phyloP scores from a whole-genome alignment of 1,284 basidiomycete species.

The Trametes sp. region DNA sequence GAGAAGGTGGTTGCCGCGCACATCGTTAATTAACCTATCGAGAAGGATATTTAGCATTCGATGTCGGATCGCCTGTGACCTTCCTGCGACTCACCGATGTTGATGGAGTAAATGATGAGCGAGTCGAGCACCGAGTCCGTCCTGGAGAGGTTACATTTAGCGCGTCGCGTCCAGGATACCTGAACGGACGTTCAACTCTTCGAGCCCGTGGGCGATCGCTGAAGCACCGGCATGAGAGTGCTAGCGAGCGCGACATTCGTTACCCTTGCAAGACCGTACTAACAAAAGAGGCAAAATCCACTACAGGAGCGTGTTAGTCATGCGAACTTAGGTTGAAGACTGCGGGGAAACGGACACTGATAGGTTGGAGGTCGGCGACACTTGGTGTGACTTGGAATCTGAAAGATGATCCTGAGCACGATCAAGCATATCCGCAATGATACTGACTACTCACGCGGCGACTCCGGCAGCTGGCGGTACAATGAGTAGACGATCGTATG shows the following conservation, averaged over 20 bases:
- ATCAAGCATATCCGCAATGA: not conserved
- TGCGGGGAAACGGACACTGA: not conserved
- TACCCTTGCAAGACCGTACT: not conserved
- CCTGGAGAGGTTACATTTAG: not conserved
- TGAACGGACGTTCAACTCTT: conserved; percentile 1
- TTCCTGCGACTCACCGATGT: conserved; percentile 6
- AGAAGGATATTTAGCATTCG: too few species aligned
- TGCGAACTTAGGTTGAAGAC: not conserved
- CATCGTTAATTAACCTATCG: not conserved
- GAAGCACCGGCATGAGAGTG: conserved; percentile 5
- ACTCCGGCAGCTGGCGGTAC: not conserved
- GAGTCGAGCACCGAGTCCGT: conserved; percentile 2
- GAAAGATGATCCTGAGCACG: not conserved
- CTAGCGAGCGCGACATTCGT: conserved; percentile 14
- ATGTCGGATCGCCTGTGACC: too few species aligned
- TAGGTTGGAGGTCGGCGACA: not conserved
- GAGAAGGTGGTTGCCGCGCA: too few species aligned
- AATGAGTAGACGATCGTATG: too few species aligned
- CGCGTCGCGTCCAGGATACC: too few species aligned
- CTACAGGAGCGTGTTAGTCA: not conserved
- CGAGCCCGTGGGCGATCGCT: conserved; percentile 11
- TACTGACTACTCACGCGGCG: not conserved
- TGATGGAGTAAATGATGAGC: conserved; percentile 5
- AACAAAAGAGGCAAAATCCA: conserved; percentile 16
- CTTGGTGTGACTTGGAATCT: not conserved